Percentiles rank a stretch among this genome's conserved stretches.
phyloP scores from a whole-genome alignment of 192 early-diverging fungal species.

The Coemansia sp. region DNA sequence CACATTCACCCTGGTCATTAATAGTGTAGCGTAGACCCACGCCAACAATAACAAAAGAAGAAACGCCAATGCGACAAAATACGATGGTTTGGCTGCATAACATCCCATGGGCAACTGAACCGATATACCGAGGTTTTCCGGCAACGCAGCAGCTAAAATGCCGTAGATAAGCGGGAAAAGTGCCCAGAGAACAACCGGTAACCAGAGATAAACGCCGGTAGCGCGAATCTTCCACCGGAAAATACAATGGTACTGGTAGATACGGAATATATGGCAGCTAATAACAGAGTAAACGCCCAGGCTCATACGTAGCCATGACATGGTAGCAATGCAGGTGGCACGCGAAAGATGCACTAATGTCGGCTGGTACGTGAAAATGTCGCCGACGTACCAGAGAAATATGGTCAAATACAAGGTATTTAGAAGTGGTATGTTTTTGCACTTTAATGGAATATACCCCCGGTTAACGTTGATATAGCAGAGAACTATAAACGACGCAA shows the following conservation, averaged over 20 bases:
- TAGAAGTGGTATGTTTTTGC: conserved; percentile 49
- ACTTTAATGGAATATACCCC: conserved; percentile 35
- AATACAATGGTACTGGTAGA: conserved; percentile 46
- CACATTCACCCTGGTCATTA: conserved; percentile 24
- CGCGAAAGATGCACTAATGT: conserved; percentile 27
- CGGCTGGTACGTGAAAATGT: conserved; percentile 44
- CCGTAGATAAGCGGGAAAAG: conserved; percentile 25
- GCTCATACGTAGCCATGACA: conserved; percentile 49
- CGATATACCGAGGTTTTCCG: conserved; percentile 13
- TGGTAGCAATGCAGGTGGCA: conserved; percentile 29
- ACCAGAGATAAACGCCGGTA: conserved; percentile 23
- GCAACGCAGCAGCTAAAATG: conserved; percentile 28
- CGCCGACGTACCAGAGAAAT: conserved; percentile 42
- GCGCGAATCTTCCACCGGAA: conserved; percentile 33
- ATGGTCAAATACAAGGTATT: conserved; percentile 26
- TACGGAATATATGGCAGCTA: conserved; percentile 28
- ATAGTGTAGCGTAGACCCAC: conserved; percentile 26
- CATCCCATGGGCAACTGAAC: conserved; percentile 14
- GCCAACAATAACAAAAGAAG: conserved; percentile 15
- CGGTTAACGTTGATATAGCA: conserved; percentile 35
- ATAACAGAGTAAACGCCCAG: conserved; percentile 37
- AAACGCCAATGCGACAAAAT: conserved; percentile 34
- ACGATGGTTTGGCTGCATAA: conserved; percentile 26
- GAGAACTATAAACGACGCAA: conserved; percentile 14
- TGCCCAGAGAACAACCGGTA: conserved; percentile 12